Conservation (phyloP, 495 filamentous ascomycete species). For the Terfezia boudieri region DNA sequence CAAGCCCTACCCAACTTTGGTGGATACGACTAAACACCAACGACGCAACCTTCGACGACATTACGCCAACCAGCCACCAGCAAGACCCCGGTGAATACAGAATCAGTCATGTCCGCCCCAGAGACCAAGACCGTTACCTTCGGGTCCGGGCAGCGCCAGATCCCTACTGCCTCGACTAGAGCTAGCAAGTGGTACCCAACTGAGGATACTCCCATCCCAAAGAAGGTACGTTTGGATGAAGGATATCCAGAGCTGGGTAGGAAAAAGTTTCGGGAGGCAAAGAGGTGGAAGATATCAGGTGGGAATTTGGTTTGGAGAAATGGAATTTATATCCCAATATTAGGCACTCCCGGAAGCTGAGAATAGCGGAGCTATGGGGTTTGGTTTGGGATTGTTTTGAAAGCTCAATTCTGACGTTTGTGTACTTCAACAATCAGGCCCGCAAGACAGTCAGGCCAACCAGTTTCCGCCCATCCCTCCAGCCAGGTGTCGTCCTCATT, state of each 20-base stretch:
- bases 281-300: conserved; percentile 1
- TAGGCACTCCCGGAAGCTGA: background rate
- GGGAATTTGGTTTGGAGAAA: conserved; percentile 5
- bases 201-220: conserved; percentile 72
- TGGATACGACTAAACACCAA: too few relatives aligned
- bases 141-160: conserved; percentile 83
- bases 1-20: too few relatives aligned
- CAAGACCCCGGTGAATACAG: background rate
- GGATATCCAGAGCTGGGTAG: background rate
- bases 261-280: background rate
- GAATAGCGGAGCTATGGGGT: background rate
- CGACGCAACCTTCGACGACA: too few relatives aligned
- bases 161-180: conserved; percentile 49
- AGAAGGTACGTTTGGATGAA: conserved; percentile 49
- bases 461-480: conserved; percentile 62
- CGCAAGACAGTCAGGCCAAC: conserved; percentile 81
- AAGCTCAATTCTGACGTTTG: background rate
- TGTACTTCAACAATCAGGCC: conserved; percentile 31
- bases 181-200: conserved; percentile 99
- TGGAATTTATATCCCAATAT: background rate
- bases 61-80: too few relatives aligned
- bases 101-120: background rate
- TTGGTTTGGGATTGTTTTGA: background rate
- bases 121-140: conserved; percentile 67
- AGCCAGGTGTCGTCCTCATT: conserved; percentile 87